Conservation (phyloP, 352 stramenopile species). For the Globisporangium irregulare region DNA sequence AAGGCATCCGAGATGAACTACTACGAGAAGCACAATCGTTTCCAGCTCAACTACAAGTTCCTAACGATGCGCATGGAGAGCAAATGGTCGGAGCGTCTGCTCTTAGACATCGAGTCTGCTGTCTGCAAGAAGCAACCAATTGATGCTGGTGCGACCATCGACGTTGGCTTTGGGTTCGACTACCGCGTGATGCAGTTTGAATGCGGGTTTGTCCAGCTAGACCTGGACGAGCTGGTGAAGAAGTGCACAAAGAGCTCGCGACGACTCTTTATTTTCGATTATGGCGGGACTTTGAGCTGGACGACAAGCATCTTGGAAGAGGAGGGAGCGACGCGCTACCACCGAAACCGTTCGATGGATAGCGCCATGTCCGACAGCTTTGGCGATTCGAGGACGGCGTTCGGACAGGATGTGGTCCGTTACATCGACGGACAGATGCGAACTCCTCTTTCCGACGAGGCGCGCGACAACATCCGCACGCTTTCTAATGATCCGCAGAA, state of each 20-base stretch:
- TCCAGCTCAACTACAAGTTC: conserved; percentile 86
- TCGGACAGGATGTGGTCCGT: conserved; percentile 35
- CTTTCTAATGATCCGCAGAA: conserved; percentile 58
- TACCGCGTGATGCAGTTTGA: conserved; percentile 96
- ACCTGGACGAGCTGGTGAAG: conserved; percentile 87
- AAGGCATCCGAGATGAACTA: conserved; percentile 74
- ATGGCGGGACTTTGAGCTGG: conserved; percentile 94
- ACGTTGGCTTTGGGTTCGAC: conserved; percentile 94
- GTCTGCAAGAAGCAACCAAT: conserved; percentile 35
- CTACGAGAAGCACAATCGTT: conserved; percentile 71
- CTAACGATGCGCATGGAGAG: conserved; percentile 73
- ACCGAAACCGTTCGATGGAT: conserved; percentile 47
- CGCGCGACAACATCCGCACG: conserved; percentile 46
- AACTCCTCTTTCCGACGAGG: conserved; percentile 58
- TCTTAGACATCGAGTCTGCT: conserved; percentile 92
- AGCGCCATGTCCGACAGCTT: conserved; percentile 29
- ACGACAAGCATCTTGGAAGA: conserved; percentile 66
- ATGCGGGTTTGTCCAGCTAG: conserved; percentile 90
- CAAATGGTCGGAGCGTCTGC: conserved; percentile 93
- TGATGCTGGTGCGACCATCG: conserved; percentile 65
- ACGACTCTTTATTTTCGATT: conserved; percentile 97
- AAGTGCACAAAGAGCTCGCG: conserved; percentile 55
- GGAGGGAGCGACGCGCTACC: conserved; percentile 32
- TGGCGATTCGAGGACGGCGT: conserved; percentile 2
- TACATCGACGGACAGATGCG: conserved; percentile 71